These are phyloP conservation scores for Aspergillus candidus DNA, from an alignment of 2,329 filamentous ascomycete genomes.

Conservation along the genomic window DNA sequence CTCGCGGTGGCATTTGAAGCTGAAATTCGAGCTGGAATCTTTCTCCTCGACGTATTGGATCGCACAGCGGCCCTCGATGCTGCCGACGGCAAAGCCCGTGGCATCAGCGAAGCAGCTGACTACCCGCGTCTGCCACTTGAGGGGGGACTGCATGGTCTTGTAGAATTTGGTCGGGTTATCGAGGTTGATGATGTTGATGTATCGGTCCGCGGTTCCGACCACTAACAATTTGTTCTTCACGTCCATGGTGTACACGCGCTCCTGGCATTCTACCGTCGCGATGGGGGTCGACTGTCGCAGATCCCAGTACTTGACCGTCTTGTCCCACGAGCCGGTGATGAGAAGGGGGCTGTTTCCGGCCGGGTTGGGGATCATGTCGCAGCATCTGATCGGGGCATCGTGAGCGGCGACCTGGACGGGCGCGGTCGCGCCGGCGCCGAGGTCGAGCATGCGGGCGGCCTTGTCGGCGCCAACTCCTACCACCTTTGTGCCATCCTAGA, in stretches of 20 bases:
- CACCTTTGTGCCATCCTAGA: conserved; percentile 81
- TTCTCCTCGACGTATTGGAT: conserved; percentile 99
- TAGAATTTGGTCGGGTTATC: conserved; percentile 84
- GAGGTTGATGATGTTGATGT: conserved; percentile 92
- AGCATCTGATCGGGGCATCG: conserved; percentile 72
- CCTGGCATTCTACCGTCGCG: conserved; percentile 43
- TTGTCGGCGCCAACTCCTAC: conserved; percentile 88
- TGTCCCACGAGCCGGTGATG: conserved; percentile 69
- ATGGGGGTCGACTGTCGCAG: conserved; percentile 44
- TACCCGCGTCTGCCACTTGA: conserved; percentile 97
- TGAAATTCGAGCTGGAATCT: conserved; percentile 87
- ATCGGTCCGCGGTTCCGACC: conserved; percentile 86
- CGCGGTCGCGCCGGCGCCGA: conserved; percentile 52
- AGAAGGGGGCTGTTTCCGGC: conserved; percentile 61
- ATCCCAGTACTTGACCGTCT: conserved; percentile 54
- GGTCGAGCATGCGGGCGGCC: conserved; percentile 79
- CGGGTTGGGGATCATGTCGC: conserved; percentile 67
- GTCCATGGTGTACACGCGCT: conserved; percentile 77
- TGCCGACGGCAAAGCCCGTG: conserved; percentile 87
- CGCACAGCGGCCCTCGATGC: conserved; percentile 92
- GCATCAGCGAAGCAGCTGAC: conserved; percentile 93
- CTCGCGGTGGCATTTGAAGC: conserved; percentile 97
- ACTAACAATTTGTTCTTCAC: conserved; percentile 83
- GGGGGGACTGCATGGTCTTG: conserved; percentile 90
- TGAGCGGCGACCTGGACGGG: conserved; percentile 71